These are phyloP conservation scores for Houttuynia cordata DNA, from an alignment of 164 flowering plant species.

Conservation along the genomic window DNA sequence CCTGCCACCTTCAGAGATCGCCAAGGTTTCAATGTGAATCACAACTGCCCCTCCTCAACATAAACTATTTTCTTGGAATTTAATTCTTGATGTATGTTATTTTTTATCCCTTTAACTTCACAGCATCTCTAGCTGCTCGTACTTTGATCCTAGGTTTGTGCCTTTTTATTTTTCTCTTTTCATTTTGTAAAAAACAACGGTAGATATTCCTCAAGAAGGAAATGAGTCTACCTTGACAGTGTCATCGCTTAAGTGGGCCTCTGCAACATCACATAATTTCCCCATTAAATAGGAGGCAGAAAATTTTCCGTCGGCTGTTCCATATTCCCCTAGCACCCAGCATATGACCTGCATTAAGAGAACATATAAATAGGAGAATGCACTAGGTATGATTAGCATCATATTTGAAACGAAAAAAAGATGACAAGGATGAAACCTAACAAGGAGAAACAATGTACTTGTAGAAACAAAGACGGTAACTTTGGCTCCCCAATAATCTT, in stretches of 20 bases:
- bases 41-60: background rate
- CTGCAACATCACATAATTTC: conserved; percentile 95
- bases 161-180: background rate
- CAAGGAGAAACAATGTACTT: conserved; percentile 30
- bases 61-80: background rate
- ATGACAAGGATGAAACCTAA: conserved; percentile 8
- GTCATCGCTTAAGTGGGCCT: conserved; percentile 86
- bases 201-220: background rate
- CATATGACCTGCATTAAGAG: conserved; percentile 62
- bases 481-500: conserved; percentile 85
- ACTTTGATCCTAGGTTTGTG: background rate
- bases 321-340: conserved; percentile 99
- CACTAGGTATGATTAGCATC: background rate
- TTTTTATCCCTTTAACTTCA: background rate
- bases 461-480: conserved; percentile 89
- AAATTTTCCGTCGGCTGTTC: conserved; percentile 85
- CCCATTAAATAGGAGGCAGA: conserved; percentile 87
- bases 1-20: background rate
- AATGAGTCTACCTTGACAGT: conserved; percentile 57
- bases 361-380: no score
- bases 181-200: background rate
- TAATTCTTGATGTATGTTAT: background rate
- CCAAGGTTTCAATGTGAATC: background rate
- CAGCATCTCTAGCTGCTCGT: no score
- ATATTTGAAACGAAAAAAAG: background rate